Conservation (phyloP, 1,284 basidiomycete species). For the Ganoderma lucidum region DNA sequence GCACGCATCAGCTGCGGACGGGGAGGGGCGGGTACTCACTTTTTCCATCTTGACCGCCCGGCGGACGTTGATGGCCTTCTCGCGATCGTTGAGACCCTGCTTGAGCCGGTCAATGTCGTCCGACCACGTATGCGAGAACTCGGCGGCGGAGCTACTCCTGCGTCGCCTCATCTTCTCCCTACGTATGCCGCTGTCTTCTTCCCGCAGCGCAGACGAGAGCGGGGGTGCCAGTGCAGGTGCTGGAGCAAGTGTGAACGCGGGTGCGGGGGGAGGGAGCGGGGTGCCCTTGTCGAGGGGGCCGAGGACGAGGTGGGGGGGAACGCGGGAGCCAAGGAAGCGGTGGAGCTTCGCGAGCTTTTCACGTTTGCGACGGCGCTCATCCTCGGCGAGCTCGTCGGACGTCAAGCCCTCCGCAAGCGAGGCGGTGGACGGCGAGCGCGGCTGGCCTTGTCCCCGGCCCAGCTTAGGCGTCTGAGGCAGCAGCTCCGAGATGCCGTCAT, state of each 20-base stretch:
- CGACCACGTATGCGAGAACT: slow-evolving; percentile 53
- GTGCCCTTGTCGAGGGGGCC: slow-evolving; percentile 52
- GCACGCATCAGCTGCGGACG: not conserved
- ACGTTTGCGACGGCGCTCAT: slow-evolving; percentile 69
- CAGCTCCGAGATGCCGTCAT: slow-evolving; percentile 7
- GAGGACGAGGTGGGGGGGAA: slow-evolving; percentile 73
- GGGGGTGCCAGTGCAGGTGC: not conserved
- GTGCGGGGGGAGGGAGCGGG: slow-evolving; percentile 51
- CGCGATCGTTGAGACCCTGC: slow-evolving; percentile 71
- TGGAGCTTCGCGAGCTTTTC: slow-evolving; percentile 81
- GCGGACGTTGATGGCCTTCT: slow-evolving; percentile 80
- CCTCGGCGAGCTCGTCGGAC: slow-evolving; percentile 61
- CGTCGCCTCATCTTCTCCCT: slow-evolving; percentile 57
- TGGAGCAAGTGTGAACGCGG: slow-evolving; percentile 1
- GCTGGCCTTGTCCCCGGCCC: slow-evolving; percentile 33
- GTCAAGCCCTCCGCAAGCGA: slow-evolving; percentile 59
- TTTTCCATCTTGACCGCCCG: slow-evolving; percentile 86
- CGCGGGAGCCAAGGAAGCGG: slow-evolving; percentile 80
- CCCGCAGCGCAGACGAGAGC: slow-evolving; percentile 23
- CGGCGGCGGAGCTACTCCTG: slow-evolving; percentile 63
- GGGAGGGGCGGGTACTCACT: slow-evolving; percentile 49
- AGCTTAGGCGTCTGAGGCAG: slow-evolving; percentile 42
- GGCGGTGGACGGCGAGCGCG: slow-evolving; percentile 45
- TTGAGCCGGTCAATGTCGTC: slow-evolving; percentile 68
- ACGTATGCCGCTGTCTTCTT: slow-evolving; percentile 36